These are phyloP conservation scores for button mushroom (Agaricus bisporus) DNA, from an alignment of 768 basidiomycete species.

Conservation along the genomic window DNA sequence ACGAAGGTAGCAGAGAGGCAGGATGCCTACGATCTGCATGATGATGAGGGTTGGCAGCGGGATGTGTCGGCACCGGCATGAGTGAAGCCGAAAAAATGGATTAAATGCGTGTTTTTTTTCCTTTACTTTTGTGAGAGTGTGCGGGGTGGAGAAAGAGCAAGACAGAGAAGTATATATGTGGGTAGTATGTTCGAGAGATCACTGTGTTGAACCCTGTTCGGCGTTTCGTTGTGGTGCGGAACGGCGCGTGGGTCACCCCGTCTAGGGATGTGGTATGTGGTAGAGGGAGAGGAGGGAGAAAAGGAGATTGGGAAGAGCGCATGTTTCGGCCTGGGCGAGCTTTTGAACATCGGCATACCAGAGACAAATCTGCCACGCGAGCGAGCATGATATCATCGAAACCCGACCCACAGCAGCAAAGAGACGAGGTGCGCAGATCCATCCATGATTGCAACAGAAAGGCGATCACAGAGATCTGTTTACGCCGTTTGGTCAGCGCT, in stretches of 20 bases:
- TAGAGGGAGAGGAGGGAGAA: constrained; percentile 17
- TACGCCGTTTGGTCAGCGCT: too few relatives aligned
- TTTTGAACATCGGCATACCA: constrained; percentile 10
- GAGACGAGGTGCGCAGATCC: too few relatives aligned
- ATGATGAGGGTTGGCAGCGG: not conserved
- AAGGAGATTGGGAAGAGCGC: constrained; percentile 8
- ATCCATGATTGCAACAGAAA: too few relatives aligned
- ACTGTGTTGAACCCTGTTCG: not conserved
- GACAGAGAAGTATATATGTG: constrained; percentile 21
- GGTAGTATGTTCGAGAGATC: constrained; percentile 22
- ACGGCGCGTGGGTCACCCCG: constrained; percentile 27
- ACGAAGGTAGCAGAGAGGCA: constrained; percentile 74
- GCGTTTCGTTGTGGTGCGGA: constrained; percentile 11
- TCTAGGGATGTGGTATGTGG: constrained; percentile 34
- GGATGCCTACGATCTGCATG: constrained; percentile 45
- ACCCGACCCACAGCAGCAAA: not conserved
- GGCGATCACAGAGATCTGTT: too few relatives aligned
- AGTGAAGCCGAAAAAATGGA: not conserved
- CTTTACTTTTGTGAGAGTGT: not conserved
- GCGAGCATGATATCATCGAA: constrained; percentile 3
- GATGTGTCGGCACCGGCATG: constrained; percentile 5
- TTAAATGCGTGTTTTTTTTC: not conserved
- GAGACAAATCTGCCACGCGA: constrained; percentile 12
- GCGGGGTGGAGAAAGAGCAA: not conserved
- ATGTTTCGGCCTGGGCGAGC: constrained; percentile 10